Evolutionary conservation across 805 yeast species (phyloP), one percentile per base, ranked within the genome.

Genomic region (Naumovozyma baii): DNA sequence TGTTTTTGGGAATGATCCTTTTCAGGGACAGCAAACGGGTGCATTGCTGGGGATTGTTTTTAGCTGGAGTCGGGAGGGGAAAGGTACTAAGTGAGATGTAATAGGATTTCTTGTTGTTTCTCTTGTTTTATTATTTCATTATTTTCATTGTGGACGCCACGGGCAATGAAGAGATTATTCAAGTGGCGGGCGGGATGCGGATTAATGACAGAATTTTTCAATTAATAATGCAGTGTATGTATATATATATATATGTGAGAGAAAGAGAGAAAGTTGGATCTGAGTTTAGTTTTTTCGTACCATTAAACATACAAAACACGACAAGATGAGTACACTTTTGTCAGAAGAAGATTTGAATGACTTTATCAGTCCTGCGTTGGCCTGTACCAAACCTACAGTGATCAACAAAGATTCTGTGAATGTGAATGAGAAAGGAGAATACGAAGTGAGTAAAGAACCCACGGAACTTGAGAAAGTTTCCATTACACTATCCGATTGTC

Each of bases 261-360:
- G n/a, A n/a, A n/a, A n/a, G n/a, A n/a, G n/a, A 22, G 28, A 22
- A 22, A 22, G 28, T n/a, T n/a, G n/a, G n/a, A n/a, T 22, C 28
- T 22, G 28, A 8, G 28, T 22, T 8, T 22, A 8, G 28, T 22
- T 8, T 22, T 22, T 12, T 22, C 28, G 28, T 22, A 7, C 26
- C 26, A 22, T 22, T 22, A 22, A 22, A 7, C 7, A 22, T 22
- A 22, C 26, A 22, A 22, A 22, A 22, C 10, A 22, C 26, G 9
- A 22, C 26, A 22, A 7, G 3, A 87, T 88, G 97, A 82, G 94
- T 63, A 86, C 96, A 1, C 66, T 88, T 32, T 68, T 90, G 39
- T 82, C 94, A 7, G 88, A 86, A 17, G 92, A 84, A 42, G 96
- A 92, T 54, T 66, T 92, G 41, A 92, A 92, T 62, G 98, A 92